phyloP scores from a whole-genome alignment of 2,329 filamentous ascomycete genomes.

The Basipetospora chlamydospora region DNA sequence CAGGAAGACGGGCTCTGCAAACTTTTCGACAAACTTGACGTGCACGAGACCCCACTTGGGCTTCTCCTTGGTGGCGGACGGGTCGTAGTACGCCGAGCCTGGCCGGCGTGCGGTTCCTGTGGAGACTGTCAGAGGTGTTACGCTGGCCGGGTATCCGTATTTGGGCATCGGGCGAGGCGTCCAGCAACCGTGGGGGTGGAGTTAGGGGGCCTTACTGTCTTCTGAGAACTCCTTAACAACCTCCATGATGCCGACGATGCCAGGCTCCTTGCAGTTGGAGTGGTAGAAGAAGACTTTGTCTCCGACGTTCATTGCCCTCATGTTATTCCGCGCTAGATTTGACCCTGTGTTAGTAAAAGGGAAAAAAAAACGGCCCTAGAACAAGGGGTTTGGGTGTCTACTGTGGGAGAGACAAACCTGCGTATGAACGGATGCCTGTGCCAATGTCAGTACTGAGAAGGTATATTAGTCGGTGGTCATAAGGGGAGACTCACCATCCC shows the following conservation, averaged over 20 bases:
- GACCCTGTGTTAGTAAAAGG: background rate
- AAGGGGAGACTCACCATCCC: constrained; percentile 55
- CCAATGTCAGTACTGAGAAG: background rate
- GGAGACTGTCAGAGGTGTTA: constrained; percentile 3
- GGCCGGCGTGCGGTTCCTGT: constrained; percentile 19
- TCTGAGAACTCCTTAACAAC: constrained; percentile 72
- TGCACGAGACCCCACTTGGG: constrained; percentile 74
- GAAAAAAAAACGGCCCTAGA: no score
- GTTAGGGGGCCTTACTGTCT: constrained; percentile 45
- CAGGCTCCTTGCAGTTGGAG: constrained; percentile 80
- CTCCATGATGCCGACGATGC: constrained; percentile 78
- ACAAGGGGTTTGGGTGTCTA: background rate
- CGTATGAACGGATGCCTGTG: constrained; percentile 33
- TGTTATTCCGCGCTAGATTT: constrained; percentile 63
- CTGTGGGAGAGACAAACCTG: constrained; percentile 18
- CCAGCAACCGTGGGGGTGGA: background rate
- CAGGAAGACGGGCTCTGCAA: constrained; percentile 54
- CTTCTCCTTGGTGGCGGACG: constrained; percentile 44
- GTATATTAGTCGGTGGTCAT: background rate
- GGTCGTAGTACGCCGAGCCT: constrained; percentile 62
- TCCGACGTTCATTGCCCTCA: constrained; percentile 79
- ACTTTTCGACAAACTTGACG: constrained; percentile 75
- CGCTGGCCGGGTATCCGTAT: no score
- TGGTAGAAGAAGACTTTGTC: constrained; percentile 97
- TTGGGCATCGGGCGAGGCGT: constrained; percentile 1